Conservation (phyloP, 257 asterid genomes). For the Ehretia macrophylla region DNA sequence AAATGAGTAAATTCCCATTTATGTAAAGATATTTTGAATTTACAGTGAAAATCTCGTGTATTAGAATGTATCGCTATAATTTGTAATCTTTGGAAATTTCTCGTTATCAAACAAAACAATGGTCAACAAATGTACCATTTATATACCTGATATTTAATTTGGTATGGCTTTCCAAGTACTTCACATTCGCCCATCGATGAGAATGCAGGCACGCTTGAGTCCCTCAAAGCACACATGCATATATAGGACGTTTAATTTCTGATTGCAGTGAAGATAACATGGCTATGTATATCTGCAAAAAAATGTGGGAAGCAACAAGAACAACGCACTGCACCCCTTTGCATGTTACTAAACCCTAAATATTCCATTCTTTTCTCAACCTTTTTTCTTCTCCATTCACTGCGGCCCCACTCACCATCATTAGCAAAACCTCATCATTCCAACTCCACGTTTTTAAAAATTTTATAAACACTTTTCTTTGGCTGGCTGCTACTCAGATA, state of each 20-base stretch:
- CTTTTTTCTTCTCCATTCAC: slow-evolving; percentile 13
- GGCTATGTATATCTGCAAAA: too few species aligned
- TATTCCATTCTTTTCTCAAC: slow-evolving; percentile 31
- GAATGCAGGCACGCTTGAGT: slow-evolving; percentile 43
- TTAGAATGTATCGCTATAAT: too few species aligned
- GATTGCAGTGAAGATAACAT: slow-evolving; percentile 4
- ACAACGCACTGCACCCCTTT: slow-evolving; percentile 9
- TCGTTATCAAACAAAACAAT: too few species aligned
- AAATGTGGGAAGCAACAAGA: not conserved
- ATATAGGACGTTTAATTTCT: slow-evolving; percentile 25
- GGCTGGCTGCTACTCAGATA: too few species aligned
- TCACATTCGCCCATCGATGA: not conserved
- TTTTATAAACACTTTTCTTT: not conserved
- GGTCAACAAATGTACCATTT: too few species aligned
- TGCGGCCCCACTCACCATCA: slow-evolving; percentile 31
- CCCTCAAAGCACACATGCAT: slow-evolving; percentile 20
- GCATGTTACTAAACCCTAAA: slow-evolving; percentile 54
- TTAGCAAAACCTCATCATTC: slow-evolving; percentile 23
- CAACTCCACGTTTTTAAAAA: slow-evolving; percentile 1
- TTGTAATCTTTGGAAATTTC: too few species aligned
- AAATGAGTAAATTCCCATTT: too few species aligned
- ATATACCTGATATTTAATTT: too few species aligned
- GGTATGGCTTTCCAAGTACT: too few species aligned
- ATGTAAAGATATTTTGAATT: too few species aligned
- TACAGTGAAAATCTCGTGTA: too few species aligned